A percentile compares a stretch with the other conserved stretches of the same genome.
These are phyloP conservation scores for Gloeopeniophorella convolvens DNA, from an alignment of 768 basidiomycete species.

Conservation along the genomic window DNA sequence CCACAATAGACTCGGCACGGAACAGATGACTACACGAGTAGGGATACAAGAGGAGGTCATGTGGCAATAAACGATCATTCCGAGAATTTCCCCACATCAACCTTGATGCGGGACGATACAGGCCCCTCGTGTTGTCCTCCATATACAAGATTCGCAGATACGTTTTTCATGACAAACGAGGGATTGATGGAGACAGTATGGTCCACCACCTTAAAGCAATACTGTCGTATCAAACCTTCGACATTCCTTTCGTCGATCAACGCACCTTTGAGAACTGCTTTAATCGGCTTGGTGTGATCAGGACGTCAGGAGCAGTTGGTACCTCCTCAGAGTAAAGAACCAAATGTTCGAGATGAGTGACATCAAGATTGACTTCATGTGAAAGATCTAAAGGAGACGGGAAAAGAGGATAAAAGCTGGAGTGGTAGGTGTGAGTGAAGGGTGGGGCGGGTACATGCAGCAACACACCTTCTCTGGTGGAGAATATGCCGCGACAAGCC, in stretches of 20 bases:
- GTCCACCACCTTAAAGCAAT: conserved; percentile 58
- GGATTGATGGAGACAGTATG: conserved; percentile 81
- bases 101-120: conserved; percentile 10
- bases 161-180: conserved; percentile 60
- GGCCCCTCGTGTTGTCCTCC: conserved; percentile 8
- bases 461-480: conserved; percentile 72
- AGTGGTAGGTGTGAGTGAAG: not conserved
- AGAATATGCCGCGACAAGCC: conserved; percentile 74
- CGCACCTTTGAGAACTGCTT: conserved; percentile 86
- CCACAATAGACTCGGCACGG: no score
- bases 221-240: conserved; percentile 45
- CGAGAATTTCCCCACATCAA: conserved; percentile 11
- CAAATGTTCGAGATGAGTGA: conserved; percentile 63
- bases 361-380: conserved; percentile 83
- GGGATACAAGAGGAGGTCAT: no score
- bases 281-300: conserved; percentile 82
- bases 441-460: not conserved
- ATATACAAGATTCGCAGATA: conserved; percentile 41
- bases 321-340: conserved; percentile 26
- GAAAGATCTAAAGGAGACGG: conserved; percentile 72
- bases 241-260: conserved; percentile 1
- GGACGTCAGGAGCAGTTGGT: conserved; percentile 65
- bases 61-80: conserved; percentile 2
- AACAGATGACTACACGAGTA: no score
- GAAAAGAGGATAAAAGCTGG: conserved; percentile 92